Evolutionary conservation across 306 rosid genomes (phyloP).

Genomic region (Vigna radiata): DNA sequence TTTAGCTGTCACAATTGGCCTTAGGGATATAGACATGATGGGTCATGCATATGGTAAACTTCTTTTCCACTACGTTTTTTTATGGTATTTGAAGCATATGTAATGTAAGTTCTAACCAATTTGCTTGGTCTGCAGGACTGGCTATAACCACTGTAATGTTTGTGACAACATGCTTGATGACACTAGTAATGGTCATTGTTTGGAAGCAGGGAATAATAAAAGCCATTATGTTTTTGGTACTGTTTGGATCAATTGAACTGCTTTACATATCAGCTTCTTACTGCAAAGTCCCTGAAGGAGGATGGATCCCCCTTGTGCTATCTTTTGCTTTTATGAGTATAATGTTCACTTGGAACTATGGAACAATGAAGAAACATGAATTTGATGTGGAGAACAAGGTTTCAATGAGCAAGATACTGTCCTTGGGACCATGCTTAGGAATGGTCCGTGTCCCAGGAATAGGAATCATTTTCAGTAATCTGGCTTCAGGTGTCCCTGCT

Average conservation of each 20-base stretch:
- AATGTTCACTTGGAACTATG: conserved; percentile 51
- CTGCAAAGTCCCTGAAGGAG: conserved; percentile 47
- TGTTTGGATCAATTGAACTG: conserved; percentile 51
- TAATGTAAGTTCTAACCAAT: conserved; percentile 36
- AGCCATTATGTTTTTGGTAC: conserved; percentile 48
- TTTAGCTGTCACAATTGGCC: conserved; percentile 51
- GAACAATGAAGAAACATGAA: conserved; percentile 48
- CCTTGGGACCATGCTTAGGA: conserved; percentile 48
- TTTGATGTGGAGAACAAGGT: conserved; percentile 54
- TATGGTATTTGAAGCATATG: conserved; percentile 5
- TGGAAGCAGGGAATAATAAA: conserved; percentile 63
- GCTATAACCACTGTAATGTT: conserved; percentile 51
- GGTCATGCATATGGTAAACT: conserved; percentile 53
- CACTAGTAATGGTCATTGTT: conserved; percentile 65
- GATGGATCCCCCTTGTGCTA: conserved; percentile 50
- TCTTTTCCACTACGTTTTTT: conserved; percentile 2
- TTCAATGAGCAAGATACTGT: conserved; percentile 44
- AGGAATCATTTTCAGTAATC: conserved; percentile 47
- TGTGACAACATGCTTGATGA: conserved; percentile 69
- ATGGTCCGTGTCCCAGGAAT: conserved; percentile 54
- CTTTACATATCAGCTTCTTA: conserved; percentile 51
- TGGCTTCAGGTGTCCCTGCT: conserved; percentile 53
- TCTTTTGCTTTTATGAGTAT: conserved; percentile 44
- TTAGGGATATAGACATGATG: conserved; percentile 52
- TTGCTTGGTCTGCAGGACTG: conserved; percentile 49